A percentile compares a stretch with the other conserved stretches of the same genome.
Conservation (phyloP, 2,329 filamentous ascomycete genomes). For the Hypomyces perniciosus region DNA sequence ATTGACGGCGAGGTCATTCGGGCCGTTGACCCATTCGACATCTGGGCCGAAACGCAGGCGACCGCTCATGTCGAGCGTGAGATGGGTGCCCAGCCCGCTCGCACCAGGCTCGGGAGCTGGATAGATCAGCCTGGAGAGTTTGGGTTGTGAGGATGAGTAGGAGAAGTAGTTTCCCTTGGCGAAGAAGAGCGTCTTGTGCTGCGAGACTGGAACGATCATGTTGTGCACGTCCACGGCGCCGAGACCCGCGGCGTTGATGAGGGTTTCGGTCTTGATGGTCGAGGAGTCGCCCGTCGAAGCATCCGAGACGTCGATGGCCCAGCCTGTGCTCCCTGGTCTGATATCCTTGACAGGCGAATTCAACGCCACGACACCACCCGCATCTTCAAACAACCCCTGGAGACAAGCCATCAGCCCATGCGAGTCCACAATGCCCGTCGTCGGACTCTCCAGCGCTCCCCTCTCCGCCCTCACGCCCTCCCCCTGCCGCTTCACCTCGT, state of each 20-base stretch:
- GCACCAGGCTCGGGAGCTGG: slow-evolving; percentile 77
- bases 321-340: slow-evolving; percentile 54
- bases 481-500: slow-evolving; percentile 60
- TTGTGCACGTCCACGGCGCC: slow-evolving; percentile 73
- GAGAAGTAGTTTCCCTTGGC: slow-evolving; percentile 96
- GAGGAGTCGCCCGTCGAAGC: slow-evolving; percentile 39
- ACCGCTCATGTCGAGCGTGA: slow-evolving; percentile 83
- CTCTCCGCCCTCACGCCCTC: slow-evolving; percentile 66
- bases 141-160: slow-evolving; percentile 61
- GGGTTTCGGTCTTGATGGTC: slow-evolving; percentile 64
- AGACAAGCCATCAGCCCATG: slow-evolving; percentile 80
- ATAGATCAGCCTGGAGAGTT: slow-evolving; percentile 71
- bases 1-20: slow-evolving; percentile 65
- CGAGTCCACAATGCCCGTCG: slow-evolving; percentile 85
- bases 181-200: slow-evolving; percentile 62
- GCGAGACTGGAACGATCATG: slow-evolving; percentile 60
- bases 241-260: slow-evolving; percentile 84
- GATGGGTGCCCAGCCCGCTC: slow-evolving; percentile 83
- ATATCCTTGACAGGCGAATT: slow-evolving; percentile 59
- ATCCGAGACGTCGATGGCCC: slow-evolving; percentile 57
- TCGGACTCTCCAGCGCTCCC: slow-evolving; percentile 75
- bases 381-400: slow-evolving; percentile 68
- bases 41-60: slow-evolving; percentile 89
- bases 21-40: slow-evolving; percentile 80
- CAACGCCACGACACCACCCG: slow-evolving; percentile 68